Percentiles rank a stretch among this genome's conserved stretches.
phyloP scores from a whole-genome alignment of 805 yeast genomes.

The Cyberlindnera bimundalis region DNA sequence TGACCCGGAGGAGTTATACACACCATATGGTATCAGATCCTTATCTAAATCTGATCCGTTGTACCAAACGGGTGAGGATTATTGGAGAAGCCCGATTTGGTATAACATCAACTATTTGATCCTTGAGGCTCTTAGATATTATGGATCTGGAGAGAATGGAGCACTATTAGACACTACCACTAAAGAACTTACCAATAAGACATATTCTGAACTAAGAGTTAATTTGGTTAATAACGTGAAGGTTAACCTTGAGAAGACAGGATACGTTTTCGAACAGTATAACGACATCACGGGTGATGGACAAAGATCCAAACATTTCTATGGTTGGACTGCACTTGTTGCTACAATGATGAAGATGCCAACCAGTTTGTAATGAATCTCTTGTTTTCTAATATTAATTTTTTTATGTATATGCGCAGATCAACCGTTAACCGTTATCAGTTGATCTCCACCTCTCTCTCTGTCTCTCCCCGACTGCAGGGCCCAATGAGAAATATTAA shows the following conservation, averaged over 20 bases:
- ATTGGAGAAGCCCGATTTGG: constrained; percentile 97
- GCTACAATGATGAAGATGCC: constrained; percentile 84
- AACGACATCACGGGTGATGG: constrained; percentile 72
- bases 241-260: constrained; percentile 68
- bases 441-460: no score
- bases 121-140: constrained; percentile 64
- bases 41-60: constrained; percentile 61
- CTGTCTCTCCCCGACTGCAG: no score
- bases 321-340: constrained; percentile 91
- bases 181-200: constrained; percentile 35
- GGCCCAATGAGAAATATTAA: no score
- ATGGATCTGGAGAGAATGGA: constrained; percentile 33
- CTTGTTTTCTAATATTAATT: no score
- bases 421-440: no score
- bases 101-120: constrained; percentile 82
- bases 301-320: constrained; percentile 81
- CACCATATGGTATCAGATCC: constrained; percentile 76
- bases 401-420: no score
- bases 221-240: constrained; percentile 69
- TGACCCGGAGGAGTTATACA: constrained; percentile 74
- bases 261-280: constrained; percentile 90
- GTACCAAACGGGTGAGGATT: constrained; percentile 81
- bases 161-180: constrained; percentile 29
- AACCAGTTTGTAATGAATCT: constrained; percentile 4
- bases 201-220: constrained; percentile 57